Evolutionary conservation across 2,329 filamentous ascomycete genomes (phyloP), one percentile per base, ranked within the genome.

Genomic region (Trichoderma semiorbis): DNA sequence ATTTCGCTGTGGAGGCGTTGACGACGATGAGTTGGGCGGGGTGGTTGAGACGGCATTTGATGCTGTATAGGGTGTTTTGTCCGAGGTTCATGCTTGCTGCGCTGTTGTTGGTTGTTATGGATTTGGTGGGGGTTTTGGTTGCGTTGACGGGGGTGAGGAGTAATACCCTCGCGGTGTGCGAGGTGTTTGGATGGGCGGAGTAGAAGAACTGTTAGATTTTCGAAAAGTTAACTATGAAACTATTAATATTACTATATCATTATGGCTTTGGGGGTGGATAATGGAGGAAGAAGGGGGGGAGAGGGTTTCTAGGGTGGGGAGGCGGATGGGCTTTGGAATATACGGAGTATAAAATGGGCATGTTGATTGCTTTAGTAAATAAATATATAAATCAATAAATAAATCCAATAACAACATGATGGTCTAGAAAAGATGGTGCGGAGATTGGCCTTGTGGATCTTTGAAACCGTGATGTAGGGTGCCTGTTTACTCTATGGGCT

Each of bases 31-130:
- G 92, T 80, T 98, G 95, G 92, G 93, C 95, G 0, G 95, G 93
- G 1, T 91, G 94, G 83, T 83, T 99, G 77, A 87, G 96, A 69
- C 87, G 96, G 66, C 96, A 99, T 84, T 86, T 99, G 74, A 99
- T 99, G 96, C 87, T 99, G 34, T 99, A 96, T 83, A 88, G 96
- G 55, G 94, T 99, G 57, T 99, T 99, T 78, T 91, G 88, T 82
- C 96, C 96, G 61, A 85, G 95, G 32, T 99, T 95, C 83, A 93
- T 99, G 92, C 88, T 93, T 79, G 94, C 92, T 0, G 91, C 90
- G 0, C 82, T 88, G 4, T 87, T 92, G 64, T 80, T 98, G 72
- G 78, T 95, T 18, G 86, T 95, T 30, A 90, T 97, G 11, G 95
- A 98, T 78, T 74, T 97, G 5, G 86, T 96, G 2, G 87, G 88